Evolutionary conservation across 352 stramenopile species (phyloP).

Genomic region (Blastocystis sp.): DNA sequence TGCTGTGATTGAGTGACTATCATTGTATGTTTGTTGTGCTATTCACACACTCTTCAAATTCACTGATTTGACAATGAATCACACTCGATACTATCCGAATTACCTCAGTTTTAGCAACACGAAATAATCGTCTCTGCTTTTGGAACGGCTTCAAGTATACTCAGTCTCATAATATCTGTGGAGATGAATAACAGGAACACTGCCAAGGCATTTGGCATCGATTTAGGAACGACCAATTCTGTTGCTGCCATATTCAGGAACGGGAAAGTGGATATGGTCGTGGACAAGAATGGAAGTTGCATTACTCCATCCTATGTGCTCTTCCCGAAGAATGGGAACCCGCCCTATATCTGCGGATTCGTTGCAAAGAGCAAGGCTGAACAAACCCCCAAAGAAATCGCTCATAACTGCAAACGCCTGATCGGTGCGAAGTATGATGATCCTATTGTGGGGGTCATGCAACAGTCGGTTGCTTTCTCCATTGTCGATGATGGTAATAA

Average conservation of each 20-base stretch:
- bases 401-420: constrained; percentile 41
- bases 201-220: constrained; percentile 23
- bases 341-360: not conserved
- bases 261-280: constrained; percentile 31
- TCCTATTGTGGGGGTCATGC: not conserved
- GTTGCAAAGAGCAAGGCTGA: not conserved
- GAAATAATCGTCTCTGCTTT: too few relatives aligned
- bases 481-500: constrained; percentile 46
- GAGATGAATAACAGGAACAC: not conserved
- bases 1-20: constrained; percentile 25
- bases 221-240: constrained; percentile 68
- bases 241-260: constrained; percentile 13
- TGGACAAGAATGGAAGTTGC: not conserved
- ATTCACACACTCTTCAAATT: not conserved
- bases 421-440: constrained; percentile 10
- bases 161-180: not conserved
- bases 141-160: not conserved
- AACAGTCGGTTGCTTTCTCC: constrained; percentile 5
- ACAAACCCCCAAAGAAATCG: not conserved
- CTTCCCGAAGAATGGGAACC: not conserved
- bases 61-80: too few relatives aligned
- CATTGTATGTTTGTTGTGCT: not conserved
- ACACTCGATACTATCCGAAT: too few relatives aligned
- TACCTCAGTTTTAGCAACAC: too few relatives aligned
- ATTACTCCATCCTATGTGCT: constrained; percentile 36